Percentiles rank a stretch among this genome's conserved stretches.
Evolutionary conservation across 805 yeast genomes (phyloP).

Genomic region (Millerago galiae): DNA sequence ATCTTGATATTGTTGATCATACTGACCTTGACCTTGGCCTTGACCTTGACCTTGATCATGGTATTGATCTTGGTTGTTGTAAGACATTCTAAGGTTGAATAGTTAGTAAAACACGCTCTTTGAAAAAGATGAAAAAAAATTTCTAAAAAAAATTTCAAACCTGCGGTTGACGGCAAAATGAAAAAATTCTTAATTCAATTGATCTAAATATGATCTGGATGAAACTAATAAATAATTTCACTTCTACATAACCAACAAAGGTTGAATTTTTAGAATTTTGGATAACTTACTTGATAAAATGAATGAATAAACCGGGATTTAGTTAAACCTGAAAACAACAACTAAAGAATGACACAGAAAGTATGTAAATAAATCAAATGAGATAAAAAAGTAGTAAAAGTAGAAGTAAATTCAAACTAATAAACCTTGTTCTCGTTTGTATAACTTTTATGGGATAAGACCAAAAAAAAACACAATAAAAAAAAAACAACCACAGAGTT

Average conservation of each 20-base stretch:
- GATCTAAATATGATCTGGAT: background rate
- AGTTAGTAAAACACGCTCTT: too few species aligned
- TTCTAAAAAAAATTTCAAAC: too few species aligned
- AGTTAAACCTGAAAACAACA: background rate
- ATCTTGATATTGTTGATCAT: conserved; percentile 22
- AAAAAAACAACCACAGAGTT: too few species aligned
- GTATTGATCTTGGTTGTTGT: conserved; percentile 6
- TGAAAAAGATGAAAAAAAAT: too few species aligned
- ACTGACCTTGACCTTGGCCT: conserved; percentile 11
- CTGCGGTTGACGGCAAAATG: background rate
- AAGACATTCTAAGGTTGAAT: conserved; percentile 2
- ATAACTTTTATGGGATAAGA: background rate
- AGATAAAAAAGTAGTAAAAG: background rate
- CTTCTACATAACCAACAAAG: too few species aligned
- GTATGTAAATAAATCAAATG: background rate
- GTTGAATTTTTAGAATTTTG: too few species aligned
- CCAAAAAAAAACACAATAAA: background rate
- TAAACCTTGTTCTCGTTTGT: too few species aligned
- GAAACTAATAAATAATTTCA: too few species aligned
- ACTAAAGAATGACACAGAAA: too few species aligned
- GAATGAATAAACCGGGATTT: background rate
- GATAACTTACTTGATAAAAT: background rate
- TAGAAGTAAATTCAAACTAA: too few species aligned
- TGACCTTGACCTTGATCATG: conserved; percentile 6
- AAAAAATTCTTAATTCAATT: background rate